Evolutionary conservation across 1,284 basidiomycete species (phyloP).

Genomic region (Moniliella sp.): DNA sequence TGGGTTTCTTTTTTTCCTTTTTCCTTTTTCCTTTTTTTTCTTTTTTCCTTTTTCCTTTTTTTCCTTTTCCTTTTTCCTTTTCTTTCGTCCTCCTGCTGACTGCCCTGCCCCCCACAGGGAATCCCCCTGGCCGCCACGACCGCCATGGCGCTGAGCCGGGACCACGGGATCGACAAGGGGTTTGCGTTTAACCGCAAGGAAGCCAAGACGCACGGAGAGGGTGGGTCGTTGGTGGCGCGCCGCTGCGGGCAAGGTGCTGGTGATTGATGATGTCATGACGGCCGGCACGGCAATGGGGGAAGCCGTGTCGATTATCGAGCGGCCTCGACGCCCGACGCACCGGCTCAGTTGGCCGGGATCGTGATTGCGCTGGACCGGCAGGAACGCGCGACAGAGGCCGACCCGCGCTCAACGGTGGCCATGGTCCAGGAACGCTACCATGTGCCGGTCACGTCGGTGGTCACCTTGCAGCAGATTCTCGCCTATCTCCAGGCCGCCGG

Average conservation of each 20-base stretch:
- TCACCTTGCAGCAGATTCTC: conserved; percentile 65
- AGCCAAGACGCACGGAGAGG: conserved; percentile 83
- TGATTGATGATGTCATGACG: conserved; percentile 92
- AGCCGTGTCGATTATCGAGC: conserved; percentile 20
- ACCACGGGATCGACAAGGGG: conserved; percentile 49
- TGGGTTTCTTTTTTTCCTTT: background rate
- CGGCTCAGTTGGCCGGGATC: conserved; percentile 58
- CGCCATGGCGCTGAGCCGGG: conserved; percentile 46
- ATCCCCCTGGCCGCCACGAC: conserved; percentile 81
- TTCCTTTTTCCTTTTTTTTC: too few relatives aligned
- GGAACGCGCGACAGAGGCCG: conserved; percentile 50
- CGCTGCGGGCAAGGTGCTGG: conserved; percentile 56
- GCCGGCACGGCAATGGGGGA: conserved; percentile 43
- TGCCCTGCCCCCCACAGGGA: conserved; percentile 39
- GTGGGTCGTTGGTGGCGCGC: conserved; percentile 76
- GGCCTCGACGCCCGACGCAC: conserved; percentile 6
- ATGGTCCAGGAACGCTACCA: conserved; percentile 59
- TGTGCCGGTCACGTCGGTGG: conserved; percentile 52
- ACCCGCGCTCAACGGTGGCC: conserved; percentile 35
- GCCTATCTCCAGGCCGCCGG: conserved; percentile 53
- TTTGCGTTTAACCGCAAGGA: conserved; percentile 94
- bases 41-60: too few relatives aligned
- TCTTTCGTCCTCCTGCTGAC: too few relatives aligned
- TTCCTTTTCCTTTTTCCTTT: background rate
- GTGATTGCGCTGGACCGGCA: conserved; percentile 72